phyloP scores from a whole-genome alignment of 192 early-diverging fungal species.

The Coemansia aciculifera region DNA sequence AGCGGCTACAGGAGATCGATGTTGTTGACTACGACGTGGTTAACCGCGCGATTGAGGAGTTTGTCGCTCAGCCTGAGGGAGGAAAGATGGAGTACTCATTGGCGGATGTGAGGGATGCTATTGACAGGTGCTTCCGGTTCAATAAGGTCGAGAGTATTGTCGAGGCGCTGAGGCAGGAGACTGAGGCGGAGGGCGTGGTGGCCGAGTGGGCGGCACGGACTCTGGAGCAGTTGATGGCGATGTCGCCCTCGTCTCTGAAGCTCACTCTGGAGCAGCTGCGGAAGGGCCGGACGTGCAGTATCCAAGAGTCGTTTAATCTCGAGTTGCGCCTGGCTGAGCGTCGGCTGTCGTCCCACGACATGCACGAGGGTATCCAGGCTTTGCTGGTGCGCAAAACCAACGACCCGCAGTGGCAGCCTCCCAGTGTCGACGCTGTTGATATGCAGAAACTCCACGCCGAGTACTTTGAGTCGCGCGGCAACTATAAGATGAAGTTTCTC shows the following conservation, averaged over 20 bases:
- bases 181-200: background rate
- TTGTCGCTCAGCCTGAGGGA: slow-evolving; percentile 63
- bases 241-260: slow-evolving; percentile 89
- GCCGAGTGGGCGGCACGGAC: slow-evolving; percentile 68
- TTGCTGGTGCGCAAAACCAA: slow-evolving; percentile 69
- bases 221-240: slow-evolving; percentile 58
- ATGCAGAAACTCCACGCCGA: slow-evolving; percentile 53
- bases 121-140: slow-evolving; percentile 85
- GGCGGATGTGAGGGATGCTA: slow-evolving; percentile 58
- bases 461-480: slow-evolving; percentile 57
- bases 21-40: slow-evolving; percentile 74
- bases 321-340: slow-evolving; percentile 82
- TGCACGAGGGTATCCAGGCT: slow-evolving; percentile 85
- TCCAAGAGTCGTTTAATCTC: slow-evolving; percentile 81
- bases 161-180: slow-evolving; percentile 75
- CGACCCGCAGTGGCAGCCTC: slow-evolving; percentile 69
- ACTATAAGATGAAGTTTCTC: slow-evolving; percentile 35
- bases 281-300: slow-evolving; percentile 62
- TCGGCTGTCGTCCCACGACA: slow-evolving; percentile 77
- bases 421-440: slow-evolving; percentile 56
- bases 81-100: slow-evolving; percentile 36
- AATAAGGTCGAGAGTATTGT: slow-evolving; percentile 84
- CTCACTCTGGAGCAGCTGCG: slow-evolving; percentile 85
- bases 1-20: slow-evolving; percentile 79
- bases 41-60: slow-evolving; percentile 90